A percentile compares a stretch with the other conserved stretches of the same genome.
phyloP scores from a whole-genome alignment of 2,329 filamentous ascomycete genomes.

The Apiospora rasikravindrae region DNA sequence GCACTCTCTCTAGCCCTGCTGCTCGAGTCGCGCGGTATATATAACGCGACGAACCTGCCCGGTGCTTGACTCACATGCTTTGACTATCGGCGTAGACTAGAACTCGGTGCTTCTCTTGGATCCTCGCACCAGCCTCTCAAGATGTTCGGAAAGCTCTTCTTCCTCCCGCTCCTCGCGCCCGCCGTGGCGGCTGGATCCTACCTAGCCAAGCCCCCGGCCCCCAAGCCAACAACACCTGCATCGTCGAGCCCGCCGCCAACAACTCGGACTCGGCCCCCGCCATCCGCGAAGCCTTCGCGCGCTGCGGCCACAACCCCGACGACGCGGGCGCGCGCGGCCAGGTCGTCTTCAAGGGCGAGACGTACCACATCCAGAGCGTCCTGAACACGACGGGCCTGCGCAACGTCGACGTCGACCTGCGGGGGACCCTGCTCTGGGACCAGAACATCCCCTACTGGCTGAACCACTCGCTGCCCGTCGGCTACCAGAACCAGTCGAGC shows the following conservation, averaged over 20 bases:
- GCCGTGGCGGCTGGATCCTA: neutral
- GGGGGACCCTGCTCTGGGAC: slow-evolving; percentile 46
- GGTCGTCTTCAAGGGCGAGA: slow-evolving; percentile 47
- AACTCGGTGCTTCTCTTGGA: neutral
- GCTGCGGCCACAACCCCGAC: slow-evolving; percentile 41
- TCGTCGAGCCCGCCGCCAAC: slow-evolving; percentile 37
- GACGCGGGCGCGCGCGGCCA: slow-evolving; percentile 32
- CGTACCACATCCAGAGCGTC: slow-evolving; percentile 49
- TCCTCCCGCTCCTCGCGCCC: neutral
- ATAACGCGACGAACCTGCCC: neutral
- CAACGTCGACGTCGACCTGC: slow-evolving; percentile 48
- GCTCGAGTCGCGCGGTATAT: neutral
- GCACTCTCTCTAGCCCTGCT: neutral
- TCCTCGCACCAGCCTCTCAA: neutral
- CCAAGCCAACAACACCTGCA: neutral
- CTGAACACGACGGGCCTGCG: slow-evolving; percentile 50
- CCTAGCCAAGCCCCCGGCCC: neutral
- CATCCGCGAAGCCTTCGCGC: slow-evolving; percentile 55
- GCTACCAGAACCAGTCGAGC: slow-evolving; percentile 61
- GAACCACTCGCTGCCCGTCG: slow-evolving; percentile 53
- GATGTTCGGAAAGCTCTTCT: slow-evolving; percentile 4
- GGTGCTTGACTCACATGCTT: neutral
- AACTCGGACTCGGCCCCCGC: slow-evolving; percentile 36
- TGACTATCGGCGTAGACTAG: neutral
- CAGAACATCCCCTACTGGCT: slow-evolving; percentile 58